These are phyloP conservation scores for Ulota crispa DNA, from an alignment of 225 moss, liverwort and hornwort genomes.

Conservation along the genomic window DNA sequence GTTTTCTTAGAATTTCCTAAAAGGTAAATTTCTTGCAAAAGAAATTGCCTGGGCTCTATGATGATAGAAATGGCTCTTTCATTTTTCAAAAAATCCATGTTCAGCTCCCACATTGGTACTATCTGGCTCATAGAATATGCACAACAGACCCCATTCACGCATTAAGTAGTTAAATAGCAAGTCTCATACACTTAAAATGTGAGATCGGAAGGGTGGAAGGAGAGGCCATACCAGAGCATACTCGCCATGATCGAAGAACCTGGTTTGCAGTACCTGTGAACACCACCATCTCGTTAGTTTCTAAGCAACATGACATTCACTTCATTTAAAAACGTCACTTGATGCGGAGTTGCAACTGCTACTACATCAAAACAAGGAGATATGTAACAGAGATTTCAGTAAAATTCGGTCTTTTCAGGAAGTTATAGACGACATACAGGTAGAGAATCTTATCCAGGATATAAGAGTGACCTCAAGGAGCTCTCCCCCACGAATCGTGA, in stretches of 20 bases:
- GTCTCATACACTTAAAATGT: neutral
- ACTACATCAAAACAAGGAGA: neutral
- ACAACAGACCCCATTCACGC: too few relatives aligned
- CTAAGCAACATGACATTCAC: neutral
- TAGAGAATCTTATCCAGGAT: neutral
- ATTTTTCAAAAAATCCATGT: too few relatives aligned
- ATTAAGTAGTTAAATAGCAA: neutral
- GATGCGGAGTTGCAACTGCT: neutral
- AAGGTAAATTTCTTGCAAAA: too few relatives aligned
- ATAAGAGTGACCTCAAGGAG: neutral
- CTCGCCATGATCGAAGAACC: constrained; percentile 89
- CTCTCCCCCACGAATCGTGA: neutral
- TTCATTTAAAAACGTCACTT: neutral
- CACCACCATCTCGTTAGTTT: constrained; percentile 13
- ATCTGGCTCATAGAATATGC: too few relatives aligned
- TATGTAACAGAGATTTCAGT: neutral
- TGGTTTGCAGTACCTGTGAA: constrained; percentile 72
- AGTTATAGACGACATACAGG: neutral
- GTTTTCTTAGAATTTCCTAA: too few relatives aligned
- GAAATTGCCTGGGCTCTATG: too few relatives aligned
- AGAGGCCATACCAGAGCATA: constrained; percentile 75
- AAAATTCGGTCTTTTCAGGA: neutral
- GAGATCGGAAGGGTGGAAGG: neutral
- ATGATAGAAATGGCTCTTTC: too few relatives aligned
- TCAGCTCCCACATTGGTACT: too few relatives aligned